Base-by-base conservation (phyloP, 441 rosid genomes). In the Gossypium gossypioides region DNA sequence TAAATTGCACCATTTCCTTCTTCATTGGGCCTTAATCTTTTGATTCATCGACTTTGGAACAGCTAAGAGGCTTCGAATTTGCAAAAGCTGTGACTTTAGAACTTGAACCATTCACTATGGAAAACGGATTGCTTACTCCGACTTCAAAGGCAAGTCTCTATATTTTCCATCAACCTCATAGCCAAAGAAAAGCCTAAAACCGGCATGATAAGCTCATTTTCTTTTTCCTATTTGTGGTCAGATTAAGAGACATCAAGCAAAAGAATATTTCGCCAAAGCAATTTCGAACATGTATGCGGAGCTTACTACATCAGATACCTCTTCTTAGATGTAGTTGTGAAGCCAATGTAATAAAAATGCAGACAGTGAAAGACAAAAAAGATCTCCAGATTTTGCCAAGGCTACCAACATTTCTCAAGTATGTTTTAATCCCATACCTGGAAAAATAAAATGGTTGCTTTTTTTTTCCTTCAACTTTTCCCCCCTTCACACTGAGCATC, bases 41-140 rank as follows among this genome's bases (percentile, higher is more conserved):
- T 32, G 32, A 22, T 61, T 44, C 46, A 6, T 42, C 13, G 65
- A 60, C 42, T 42, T 71, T 46, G 52, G 55, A 76, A 76, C 95
- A 96, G 99, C 81, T 96, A 76, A 85, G 99, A 84, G 99, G 97
- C 64, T 96, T 96, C 27, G 99, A 96, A 86, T 91, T 89, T 79
- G 98, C 84, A 46, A 91, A 96, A 79, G 95, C 96, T 0, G 87
- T 91, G 71, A 91, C 93, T 25, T 75, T 96, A 83, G 97, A 88
- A 77, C 71, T 52, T 2, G 97, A 92, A 75, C 96, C 96, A 16
- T 89, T 92, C 78, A 84, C 96, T 0, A 3, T 87, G 68, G 99
- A 96, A 75, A 96, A 91, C 34, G 96, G 91, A 63, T 86, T 96
- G 65, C 85, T 91, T 29, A 96, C 98, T 68, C 99, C 98, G 1